Base-by-base conservation (phyloP, 2,329 filamentous ascomycete species). In the Fusarium chuoi region DNA sequence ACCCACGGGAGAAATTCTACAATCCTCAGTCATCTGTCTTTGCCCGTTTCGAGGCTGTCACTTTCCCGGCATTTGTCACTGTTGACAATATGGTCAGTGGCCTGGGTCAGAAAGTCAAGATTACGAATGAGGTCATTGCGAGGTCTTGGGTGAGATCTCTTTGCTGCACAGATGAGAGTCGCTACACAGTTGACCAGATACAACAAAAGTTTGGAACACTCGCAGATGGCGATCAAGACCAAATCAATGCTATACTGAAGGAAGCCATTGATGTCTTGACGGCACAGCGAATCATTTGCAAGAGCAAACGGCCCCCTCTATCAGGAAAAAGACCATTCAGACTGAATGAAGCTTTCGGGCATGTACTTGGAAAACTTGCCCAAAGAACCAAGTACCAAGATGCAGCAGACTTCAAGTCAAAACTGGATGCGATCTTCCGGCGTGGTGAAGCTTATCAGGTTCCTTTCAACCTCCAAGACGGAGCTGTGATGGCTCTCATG, bases 401-500 rank as follows among this genome's bases (percentile, higher is more conserved):
- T 59, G 92, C 92, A 2, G 85, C 85, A 4, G 79, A 82, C 5
- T 90, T 90, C 84, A 94, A 94, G 79, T 78, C 82, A 10, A 82
- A 83, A 58, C 85, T 94, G 35, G 92, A 94, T 75, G 78, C 78
- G 13, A 81, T 83, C 9, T 92, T 93, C 76, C 74, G 84, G 67
- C 65, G 85, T 76, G 68, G 77, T 1, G 76, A 82, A 57, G 51
- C 81, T 75, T 80, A 89, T 46, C 79, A 80, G 3, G 81, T 93
- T 12, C 87, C 89, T 2, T 90, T 89, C 63, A 82, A 86, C 30
- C 88, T 91, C 20, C 85, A 88, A 38, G 91, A 94, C 71, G 91
- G 91, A 33, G 86, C 89, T 36, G 87, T 92, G 65, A 88, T 94
- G 85, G 91, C 90, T 4, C 82, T 93, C 63, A 86, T 90, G 45